phyloP scores from a whole-genome alignment of 768 basidiomycete species.

The Rhodotorula sphaerocarpa region DNA sequence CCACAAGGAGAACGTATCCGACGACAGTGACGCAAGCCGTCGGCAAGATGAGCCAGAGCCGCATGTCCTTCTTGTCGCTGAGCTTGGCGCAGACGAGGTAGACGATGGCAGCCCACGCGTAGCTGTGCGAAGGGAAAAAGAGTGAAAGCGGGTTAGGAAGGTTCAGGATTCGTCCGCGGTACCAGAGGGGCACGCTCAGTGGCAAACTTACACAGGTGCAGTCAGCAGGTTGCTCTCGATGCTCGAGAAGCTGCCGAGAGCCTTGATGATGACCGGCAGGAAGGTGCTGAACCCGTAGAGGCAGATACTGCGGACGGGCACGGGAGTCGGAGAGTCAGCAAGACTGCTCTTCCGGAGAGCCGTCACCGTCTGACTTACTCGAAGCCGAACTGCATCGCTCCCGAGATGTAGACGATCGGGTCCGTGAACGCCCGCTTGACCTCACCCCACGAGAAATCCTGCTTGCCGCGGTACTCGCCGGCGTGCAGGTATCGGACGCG shows the following conservation, averaged over 20 bases:
- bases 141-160: background rate
- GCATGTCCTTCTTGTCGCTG: slow-evolving; percentile 15
- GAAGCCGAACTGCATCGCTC: slow-evolving; percentile 14
- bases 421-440: slow-evolving; percentile 10
- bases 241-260: slow-evolving; percentile 1
- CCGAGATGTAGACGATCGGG: slow-evolving; percentile 7
- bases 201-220: background rate
- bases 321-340: background rate
- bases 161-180: no score
- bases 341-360: no score
- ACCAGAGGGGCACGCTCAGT: background rate
- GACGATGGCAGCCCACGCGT: slow-evolving; percentile 9
- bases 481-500: slow-evolving; percentile 10
- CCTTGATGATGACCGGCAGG: slow-evolving; percentile 19
- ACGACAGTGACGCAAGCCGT: slow-evolving; percentile 9
- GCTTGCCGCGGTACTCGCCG: slow-evolving; percentile 13
- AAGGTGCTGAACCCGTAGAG: slow-evolving; percentile 27
- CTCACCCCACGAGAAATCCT: slow-evolving; percentile 20
- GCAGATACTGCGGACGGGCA: background rate
- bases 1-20: slow-evolving; percentile 25
- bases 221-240: slow-evolving; percentile 19
- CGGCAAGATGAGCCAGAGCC: slow-evolving; percentile 24
- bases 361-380: background rate
- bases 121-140: fast-evolving
- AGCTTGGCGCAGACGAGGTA: slow-evolving; percentile 15